Percentiles rank a stretch among this genome's conserved stretches.
phyloP scores from a whole-genome alignment of 1,139 yeast genomes.

The Torulaspora globosa region DNA sequence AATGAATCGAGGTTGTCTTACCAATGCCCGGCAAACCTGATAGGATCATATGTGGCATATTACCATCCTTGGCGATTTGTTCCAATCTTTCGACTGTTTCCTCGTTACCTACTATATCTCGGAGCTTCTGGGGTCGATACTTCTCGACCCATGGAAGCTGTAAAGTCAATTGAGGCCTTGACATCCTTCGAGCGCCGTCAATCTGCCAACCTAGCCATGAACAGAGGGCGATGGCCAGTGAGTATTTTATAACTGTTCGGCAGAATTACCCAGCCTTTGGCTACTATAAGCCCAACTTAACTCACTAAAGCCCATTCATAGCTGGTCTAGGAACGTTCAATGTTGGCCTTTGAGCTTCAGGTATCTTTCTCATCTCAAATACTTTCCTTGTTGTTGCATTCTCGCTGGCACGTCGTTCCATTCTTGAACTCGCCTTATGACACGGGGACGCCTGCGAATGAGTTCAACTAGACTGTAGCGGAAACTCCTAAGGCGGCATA shows the following conservation, averaged over 20 bases:
- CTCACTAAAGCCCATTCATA: no score
- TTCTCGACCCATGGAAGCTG: constrained; percentile 79
- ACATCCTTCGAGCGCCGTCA: constrained; percentile 5
- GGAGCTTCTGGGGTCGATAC: constrained; percentile 73
- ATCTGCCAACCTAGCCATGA: background rate
- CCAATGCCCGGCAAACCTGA: constrained; percentile 97
- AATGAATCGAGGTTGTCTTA: constrained; percentile 88
- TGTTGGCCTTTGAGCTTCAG: no score
- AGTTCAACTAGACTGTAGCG: no score
- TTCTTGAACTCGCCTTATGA: no score
- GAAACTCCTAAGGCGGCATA: no score
- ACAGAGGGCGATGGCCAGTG: no score
- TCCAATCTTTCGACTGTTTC: constrained; percentile 84
- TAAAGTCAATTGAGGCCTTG: constrained; percentile 25
- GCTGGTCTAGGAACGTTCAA: no score
- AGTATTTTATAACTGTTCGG: background rate
- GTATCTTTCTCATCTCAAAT: no score
- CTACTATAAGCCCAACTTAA: background rate
- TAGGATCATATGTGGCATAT: constrained; percentile 93
- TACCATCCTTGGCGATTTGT: constrained; percentile 85
- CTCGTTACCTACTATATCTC: constrained; percentile 88
- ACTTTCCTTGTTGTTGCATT: no score
- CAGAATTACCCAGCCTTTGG: background rate
- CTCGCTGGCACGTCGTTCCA: no score
- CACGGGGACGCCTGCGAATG: no score